These are phyloP conservation scores for Fusarium lyarnte DNA, from an alignment of 2,329 filamentous ascomycete genomes.

Conservation along the genomic window DNA sequence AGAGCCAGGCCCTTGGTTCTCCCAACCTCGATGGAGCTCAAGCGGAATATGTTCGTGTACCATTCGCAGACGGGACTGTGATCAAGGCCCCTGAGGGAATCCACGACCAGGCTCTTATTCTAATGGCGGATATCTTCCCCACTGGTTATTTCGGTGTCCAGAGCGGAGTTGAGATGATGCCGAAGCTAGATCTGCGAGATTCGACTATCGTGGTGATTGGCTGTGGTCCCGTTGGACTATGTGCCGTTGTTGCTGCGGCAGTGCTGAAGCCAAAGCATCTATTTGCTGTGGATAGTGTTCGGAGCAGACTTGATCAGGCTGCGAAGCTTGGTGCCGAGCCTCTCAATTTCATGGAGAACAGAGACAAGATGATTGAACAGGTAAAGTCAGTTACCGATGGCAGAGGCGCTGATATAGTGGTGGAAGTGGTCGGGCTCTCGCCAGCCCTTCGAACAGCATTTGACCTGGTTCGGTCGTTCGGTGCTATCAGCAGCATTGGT, in stretches of 20 bases:
- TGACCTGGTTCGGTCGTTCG: conserved; percentile 76
- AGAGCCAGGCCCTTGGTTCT: conserved; percentile 76
- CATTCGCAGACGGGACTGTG: conserved; percentile 80
- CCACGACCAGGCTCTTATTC: conserved; percentile 76
- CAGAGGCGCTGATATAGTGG: conserved; percentile 83
- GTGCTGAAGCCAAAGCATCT: conserved; percentile 78
- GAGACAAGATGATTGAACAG: conserved; percentile 70
- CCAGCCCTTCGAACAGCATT: conserved; percentile 75
- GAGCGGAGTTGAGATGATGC: conserved; percentile 76
- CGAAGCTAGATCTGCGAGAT: conserved; percentile 44
- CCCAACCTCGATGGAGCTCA: conserved; percentile 77
- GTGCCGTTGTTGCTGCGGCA: conserved; percentile 79
- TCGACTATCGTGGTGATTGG: conserved; percentile 83
- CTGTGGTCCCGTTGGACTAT: conserved; percentile 86
- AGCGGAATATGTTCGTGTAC: conserved; percentile 84
- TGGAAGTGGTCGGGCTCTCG: conserved; percentile 80
- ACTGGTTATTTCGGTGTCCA: conserved; percentile 84
- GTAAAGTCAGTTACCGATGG: conserved; percentile 80
- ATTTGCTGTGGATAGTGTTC: conserved; percentile 82
- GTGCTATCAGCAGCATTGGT: conserved; percentile 77
- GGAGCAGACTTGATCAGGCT: conserved; percentile 77
- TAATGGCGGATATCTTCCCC: conserved; percentile 95
- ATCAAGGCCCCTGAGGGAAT: conserved; percentile 74
- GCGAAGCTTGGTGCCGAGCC: conserved; percentile 80
- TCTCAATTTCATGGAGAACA: conserved; percentile 77